These are phyloP conservation scores for Pseudogymnoascus pannorum DNA, from an alignment of 2,329 filamentous ascomycete species.

Conservation along the genomic window DNA sequence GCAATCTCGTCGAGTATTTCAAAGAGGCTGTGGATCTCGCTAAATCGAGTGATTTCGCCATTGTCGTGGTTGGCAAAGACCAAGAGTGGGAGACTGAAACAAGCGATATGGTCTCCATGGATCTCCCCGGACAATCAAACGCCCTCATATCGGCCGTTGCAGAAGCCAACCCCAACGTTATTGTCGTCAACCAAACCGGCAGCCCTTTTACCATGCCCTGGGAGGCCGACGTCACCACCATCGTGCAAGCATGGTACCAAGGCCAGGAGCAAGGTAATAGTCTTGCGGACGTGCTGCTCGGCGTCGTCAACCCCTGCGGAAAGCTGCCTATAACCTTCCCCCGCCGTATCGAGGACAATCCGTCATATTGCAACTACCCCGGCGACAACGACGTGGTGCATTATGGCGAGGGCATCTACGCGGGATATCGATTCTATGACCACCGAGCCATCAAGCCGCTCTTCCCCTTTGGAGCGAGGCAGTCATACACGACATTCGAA, in stretches of 20 bases:
- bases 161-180: constrained; percentile 26
- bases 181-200: constrained; percentile 10
- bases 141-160: constrained; percentile 41
- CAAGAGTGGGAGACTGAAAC: constrained; percentile 20
- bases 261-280: constrained; percentile 59
- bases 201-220: not conserved
- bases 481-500: constrained; percentile 53
- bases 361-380: constrained; percentile 25
- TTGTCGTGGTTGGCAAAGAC: constrained; percentile 53
- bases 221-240: constrained; percentile 4
- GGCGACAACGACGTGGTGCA: constrained; percentile 56
- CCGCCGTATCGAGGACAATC: constrained; percentile 2
- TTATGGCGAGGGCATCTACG: constrained; percentile 57
- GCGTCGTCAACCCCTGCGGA: constrained; percentile 14
- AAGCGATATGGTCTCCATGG: constrained; percentile 13
- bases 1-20: constrained; percentile 24
- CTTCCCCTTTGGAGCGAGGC: constrained; percentile 57
- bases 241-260: constrained; percentile 47
- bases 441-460: constrained; percentile 44
- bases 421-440: constrained; percentile 58
- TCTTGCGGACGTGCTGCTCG: constrained; percentile 52
- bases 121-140: constrained; percentile 12
- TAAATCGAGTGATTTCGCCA: constrained; percentile 48
- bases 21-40: constrained; percentile 46
- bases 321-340: constrained; percentile 16